Percentiles rank a stretch among this genome's conserved stretches.
Conservation (phyloP, 176 grass and related monocot genomes). For the Zea mays region DNA sequence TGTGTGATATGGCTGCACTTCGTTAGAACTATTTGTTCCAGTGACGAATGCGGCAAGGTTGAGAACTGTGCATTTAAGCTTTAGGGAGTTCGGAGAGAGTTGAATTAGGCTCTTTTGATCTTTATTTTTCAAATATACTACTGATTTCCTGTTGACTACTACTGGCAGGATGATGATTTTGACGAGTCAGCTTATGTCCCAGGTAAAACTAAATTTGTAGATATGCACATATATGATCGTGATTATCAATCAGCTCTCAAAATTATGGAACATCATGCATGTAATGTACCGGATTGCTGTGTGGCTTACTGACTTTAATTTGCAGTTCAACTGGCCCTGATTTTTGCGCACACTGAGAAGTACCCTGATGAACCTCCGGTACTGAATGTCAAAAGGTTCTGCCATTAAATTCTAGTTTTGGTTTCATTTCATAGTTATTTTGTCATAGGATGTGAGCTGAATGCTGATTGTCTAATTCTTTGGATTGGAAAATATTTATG, state of each 20-base stretch:
- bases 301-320: conserved; percentile 7
- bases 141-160: conserved; percentile 7
- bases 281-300: conserved; percentile 3
- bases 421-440: conserved; percentile 20
- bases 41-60: neutral
- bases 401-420: too few species aligned
- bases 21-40: conserved; percentile 11
- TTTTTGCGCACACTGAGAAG: conserved; percentile 95
- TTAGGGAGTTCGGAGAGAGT: neutral
- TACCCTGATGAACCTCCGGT: conserved; percentile 96
- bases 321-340: conserved; percentile 93
- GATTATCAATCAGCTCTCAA: neutral
- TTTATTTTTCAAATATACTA: conserved; percentile 7
- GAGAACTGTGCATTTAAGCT: neutral
- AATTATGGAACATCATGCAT: neutral
- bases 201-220: conserved; percentile 50
- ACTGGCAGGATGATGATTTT: conserved; percentile 72
- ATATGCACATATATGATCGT: neutral
- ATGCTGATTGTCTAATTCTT: conserved; percentile 30
- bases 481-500: conserved; percentile 30
- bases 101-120: conserved; percentile 12
- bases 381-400: conserved; percentile 84
- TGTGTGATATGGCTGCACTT: neutral
- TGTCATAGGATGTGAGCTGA: conserved; percentile 14
- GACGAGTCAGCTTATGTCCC: conserved; percentile 69